A percentile compares a stretch with the other conserved stretches of the same genome.
phyloP scores from a whole-genome alignment of 2,329 filamentous ascomycete genomes.

The Neonectria coccinea region DNA sequence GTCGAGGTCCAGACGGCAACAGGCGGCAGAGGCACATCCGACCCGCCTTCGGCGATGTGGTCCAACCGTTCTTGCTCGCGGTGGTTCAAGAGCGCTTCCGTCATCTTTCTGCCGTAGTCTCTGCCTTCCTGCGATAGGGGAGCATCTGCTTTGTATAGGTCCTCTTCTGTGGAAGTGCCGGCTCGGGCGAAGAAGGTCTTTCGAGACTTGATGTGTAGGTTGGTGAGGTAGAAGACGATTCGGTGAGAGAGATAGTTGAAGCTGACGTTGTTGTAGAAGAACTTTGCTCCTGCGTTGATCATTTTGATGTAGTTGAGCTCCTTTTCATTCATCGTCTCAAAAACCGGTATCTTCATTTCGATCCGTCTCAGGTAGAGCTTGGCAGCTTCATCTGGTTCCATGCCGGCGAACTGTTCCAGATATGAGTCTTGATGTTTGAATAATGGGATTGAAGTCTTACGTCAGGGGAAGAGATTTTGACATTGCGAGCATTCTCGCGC shows the following conservation, averaged over 20 bases:
- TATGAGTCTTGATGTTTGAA: constrained; percentile 17
- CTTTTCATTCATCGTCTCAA: constrained; percentile 94
- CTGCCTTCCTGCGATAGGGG: constrained; percentile 83
- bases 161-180: constrained; percentile 86
- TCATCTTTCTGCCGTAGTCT: constrained; percentile 87
- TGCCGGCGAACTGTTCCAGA: constrained; percentile 78
- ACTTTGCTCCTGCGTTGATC: constrained; percentile 95
- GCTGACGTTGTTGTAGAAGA: constrained; percentile 96
- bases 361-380: constrained; percentile 92
- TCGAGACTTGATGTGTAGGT: constrained; percentile 94
- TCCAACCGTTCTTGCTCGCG: constrained; percentile 83
- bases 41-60: constrained; percentile 75
- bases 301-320: constrained; percentile 99
- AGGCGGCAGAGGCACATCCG: constrained; percentile 77
- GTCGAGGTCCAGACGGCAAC: constrained; percentile 97
- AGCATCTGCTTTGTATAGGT: constrained; percentile 92
- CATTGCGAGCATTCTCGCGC: constrained; percentile 94
- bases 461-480: constrained; percentile 98
- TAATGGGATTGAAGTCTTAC: constrained; percentile 60
- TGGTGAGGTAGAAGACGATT: constrained; percentile 98
- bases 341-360: constrained; percentile 91
- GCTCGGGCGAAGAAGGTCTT: constrained; percentile 94
- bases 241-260: constrained; percentile 97
- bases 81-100: constrained; percentile 83
- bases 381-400: constrained; percentile 92